Evolutionary conservation across 495 filamentous ascomycete genomes (phyloP).

Genomic region (Aspergillus nanangensis): DNA sequence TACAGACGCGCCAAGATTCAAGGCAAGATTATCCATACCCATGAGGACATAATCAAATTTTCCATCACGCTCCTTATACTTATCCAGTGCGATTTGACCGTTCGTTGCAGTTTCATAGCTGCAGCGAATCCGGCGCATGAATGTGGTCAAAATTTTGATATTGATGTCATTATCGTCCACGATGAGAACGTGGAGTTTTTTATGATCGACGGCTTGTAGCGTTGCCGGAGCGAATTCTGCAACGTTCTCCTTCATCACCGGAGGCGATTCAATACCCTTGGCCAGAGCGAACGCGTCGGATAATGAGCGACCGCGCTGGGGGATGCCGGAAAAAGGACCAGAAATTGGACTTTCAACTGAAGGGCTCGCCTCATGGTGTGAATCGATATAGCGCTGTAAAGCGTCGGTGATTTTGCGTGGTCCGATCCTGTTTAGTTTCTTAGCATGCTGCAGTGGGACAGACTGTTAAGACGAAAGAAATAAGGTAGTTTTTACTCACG

Average conservation of each 20-base stretch:
- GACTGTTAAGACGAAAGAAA: too few species aligned
- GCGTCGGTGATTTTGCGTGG: conserved; percentile 28
- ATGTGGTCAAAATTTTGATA: conserved; percentile 35
- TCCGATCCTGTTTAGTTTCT: conserved; percentile 20
- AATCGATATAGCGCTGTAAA: conserved; percentile 15
- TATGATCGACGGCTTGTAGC: conserved; percentile 3
- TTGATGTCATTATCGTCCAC: conserved; percentile 51
- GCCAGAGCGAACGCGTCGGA: conserved; percentile 12
- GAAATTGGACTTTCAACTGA: neutral
- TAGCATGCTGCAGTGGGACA: conserved; percentile 5
- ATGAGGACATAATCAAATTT: conserved; percentile 53
- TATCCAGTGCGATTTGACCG: conserved; percentile 54
- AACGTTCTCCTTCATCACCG: conserved; percentile 11
- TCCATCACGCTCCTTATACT: conserved; percentile 30
- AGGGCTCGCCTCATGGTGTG: neutral
- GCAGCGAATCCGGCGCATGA: conserved; percentile 49
- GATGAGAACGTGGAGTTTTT: conserved; percentile 29
- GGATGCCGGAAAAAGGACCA: conserved; percentile 6
- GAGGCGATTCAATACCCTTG: conserved; percentile 12
- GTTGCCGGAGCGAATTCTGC: conserved; percentile 1
- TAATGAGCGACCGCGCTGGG: conserved; percentile 4
- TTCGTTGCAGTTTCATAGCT: conserved; percentile 50
- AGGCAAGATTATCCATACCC: conserved; percentile 30
- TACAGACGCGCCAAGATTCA: neutral
- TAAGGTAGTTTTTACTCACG: conserved; percentile 15